These are phyloP conservation scores for Mycena indigotica DNA, from an alignment of 768 basidiomycete species.

Conservation along the genomic window DNA sequence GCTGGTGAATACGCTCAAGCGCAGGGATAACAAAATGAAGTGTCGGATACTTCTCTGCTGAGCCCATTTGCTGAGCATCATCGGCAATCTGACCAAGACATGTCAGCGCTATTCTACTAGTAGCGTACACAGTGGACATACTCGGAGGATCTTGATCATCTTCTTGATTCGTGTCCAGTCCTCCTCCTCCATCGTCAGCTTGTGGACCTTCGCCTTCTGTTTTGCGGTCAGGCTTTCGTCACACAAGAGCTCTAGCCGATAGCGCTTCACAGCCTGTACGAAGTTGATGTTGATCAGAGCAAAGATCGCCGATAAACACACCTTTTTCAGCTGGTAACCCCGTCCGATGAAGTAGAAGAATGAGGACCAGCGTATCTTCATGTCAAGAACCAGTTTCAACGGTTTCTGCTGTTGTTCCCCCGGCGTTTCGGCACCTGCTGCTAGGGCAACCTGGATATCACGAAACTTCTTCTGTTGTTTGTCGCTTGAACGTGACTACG, in stretches of 20 bases:
- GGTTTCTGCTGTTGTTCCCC: not conserved
- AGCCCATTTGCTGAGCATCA: slow-evolving; percentile 36
- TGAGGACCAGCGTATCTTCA: slow-evolving; percentile 36
- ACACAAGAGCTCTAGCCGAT: too few relatives aligned
- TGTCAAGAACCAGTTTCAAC: slow-evolving; percentile 29
- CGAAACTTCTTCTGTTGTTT: slow-evolving; percentile 29
- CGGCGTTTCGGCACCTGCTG: too few relatives aligned
- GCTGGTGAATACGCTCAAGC: slow-evolving; percentile 33
- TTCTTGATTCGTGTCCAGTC: too few relatives aligned
- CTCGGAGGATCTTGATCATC: too few relatives aligned
- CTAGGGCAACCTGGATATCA: slow-evolving; percentile 22
- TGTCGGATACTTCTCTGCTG: slow-evolving; percentile 29
- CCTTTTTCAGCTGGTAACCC: slow-evolving; percentile 4
- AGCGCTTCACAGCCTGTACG: too few relatives aligned
- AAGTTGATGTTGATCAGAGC: too few relatives aligned
- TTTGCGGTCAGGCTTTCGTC: too few relatives aligned
- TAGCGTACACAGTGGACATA: too few relatives aligned
- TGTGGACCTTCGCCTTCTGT: too few relatives aligned
- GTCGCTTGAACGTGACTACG: slow-evolving; percentile 31
- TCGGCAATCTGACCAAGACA: slow-evolving; percentile 39
- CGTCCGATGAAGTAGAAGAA: slow-evolving; percentile 31
- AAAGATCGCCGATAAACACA: too few relatives aligned
- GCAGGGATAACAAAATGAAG: slow-evolving; percentile 36
- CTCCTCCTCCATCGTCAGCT: too few relatives aligned
- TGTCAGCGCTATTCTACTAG: too few relatives aligned